These are phyloP conservation scores for Tetracladium maxilliforme DNA, from an alignment of 2,329 filamentous ascomycete genomes.

Conservation along the genomic window DNA sequence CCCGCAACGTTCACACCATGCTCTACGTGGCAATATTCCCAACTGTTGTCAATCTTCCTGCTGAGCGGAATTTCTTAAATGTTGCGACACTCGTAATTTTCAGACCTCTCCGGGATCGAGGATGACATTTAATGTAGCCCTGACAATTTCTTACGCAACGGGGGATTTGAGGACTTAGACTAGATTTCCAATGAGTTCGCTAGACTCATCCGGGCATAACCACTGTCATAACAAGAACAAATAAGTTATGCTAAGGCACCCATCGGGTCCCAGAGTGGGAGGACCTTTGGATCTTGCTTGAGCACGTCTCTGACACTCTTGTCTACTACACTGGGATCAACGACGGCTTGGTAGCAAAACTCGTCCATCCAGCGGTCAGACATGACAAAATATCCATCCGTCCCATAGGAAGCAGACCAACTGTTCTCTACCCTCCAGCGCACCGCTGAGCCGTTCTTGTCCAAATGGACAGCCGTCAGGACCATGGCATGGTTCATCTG, in stretches of 20 bases:
- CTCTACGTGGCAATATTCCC: no score
- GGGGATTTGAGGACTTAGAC: no score
- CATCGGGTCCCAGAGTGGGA: constrained; percentile 74
- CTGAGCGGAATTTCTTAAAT: no score
- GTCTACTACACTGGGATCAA: constrained; percentile 55
- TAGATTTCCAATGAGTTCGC: no score
- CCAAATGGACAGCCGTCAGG: constrained; percentile 70
- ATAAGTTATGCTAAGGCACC: constrained; percentile 59
- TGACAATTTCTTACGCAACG: no score
- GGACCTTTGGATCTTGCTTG: constrained; percentile 51
- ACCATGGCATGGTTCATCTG: constrained; percentile 93
- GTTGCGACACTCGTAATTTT: no score
- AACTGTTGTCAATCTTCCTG: no score
- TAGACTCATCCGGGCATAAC: no score
- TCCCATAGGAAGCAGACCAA: constrained; percentile 58
- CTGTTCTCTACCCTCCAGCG: constrained; percentile 82
- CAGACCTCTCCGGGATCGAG: no score
- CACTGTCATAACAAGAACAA: no score
- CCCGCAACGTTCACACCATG: no score
- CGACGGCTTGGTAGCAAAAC: constrained; percentile 76
- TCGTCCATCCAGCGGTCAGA: constrained; percentile 66
- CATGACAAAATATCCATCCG: constrained; percentile 84
- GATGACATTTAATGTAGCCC: no score
- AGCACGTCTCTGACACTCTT: constrained; percentile 57
- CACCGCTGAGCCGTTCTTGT: constrained; percentile 47